Percentiles rank a stretch among this genome's conserved stretches.
phyloP scores from a whole-genome alignment of 1,139 yeast species.

The Hemisphaericaspora xylofermentans region DNA sequence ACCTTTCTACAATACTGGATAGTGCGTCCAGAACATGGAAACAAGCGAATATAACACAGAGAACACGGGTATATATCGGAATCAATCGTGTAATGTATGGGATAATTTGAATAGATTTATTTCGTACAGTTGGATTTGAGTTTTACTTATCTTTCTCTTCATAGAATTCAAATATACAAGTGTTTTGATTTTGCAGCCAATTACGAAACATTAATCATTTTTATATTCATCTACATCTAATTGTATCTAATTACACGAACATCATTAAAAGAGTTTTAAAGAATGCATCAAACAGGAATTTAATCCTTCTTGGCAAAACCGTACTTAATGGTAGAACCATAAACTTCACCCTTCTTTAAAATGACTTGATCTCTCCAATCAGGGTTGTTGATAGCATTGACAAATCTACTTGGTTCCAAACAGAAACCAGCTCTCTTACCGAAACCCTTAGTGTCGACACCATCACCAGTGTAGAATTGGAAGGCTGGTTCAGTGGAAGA shows the following conservation, averaged over 20 bases:
- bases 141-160: background rate
- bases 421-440: conserved; percentile 58
- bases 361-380: conserved; percentile 54
- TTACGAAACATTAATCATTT: background rate
- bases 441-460: conserved; percentile 39
- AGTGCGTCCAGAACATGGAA: too few relatives aligned
- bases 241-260: background rate
- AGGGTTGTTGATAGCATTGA: conserved; percentile 52
- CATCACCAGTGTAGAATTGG: conserved; percentile 68
- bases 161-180: background rate
- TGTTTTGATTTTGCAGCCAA: too few relatives aligned
- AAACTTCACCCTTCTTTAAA: conserved; percentile 51
- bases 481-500: conserved; percentile 66
- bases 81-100: too few relatives aligned
- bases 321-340: conserved; percentile 53
- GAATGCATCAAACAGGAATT: background rate
- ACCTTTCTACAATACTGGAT: too few relatives aligned
- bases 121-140: background rate
- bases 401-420: conserved; percentile 61
- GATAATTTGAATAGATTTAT: too few relatives aligned
- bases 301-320: conserved; percentile 14
- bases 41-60: too few relatives aligned
- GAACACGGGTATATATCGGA: too few relatives aligned
- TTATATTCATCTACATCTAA: too few relatives aligned
- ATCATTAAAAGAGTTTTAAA: too few relatives aligned